Percentiles rank a stretch among this genome's conserved stretches.
phyloP scores from a whole-genome alignment of 2,329 filamentous ascomycete genomes.

The Colletotrichum sp. region DNA sequence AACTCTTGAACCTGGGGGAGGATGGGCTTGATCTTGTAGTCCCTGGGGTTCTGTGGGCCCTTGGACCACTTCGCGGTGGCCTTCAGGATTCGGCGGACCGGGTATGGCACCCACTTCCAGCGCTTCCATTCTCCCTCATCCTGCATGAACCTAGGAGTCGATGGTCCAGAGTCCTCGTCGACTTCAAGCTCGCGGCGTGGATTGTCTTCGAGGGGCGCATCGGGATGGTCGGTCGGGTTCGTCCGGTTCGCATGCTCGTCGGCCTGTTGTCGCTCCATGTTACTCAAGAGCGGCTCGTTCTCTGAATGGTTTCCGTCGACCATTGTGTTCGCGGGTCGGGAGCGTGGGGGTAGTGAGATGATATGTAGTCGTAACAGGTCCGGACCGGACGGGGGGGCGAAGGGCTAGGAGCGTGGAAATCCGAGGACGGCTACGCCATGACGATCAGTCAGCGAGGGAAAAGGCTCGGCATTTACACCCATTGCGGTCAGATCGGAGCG shows the following conservation, averaged over 20 bases:
- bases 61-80: slow-evolving; percentile 54
- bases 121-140: slow-evolving; percentile 55
- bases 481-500: not conserved
- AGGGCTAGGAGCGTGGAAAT: slow-evolving; percentile 13
- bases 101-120: slow-evolving; percentile 65
- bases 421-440: slow-evolving; percentile 20
- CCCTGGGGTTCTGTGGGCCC: slow-evolving; percentile 60
- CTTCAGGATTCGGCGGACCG: slow-evolving; percentile 51
- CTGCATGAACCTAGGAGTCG: slow-evolving; percentile 66
- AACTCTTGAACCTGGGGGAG: slow-evolving; percentile 72
- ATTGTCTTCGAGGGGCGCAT: slow-evolving; percentile 44
- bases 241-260: slow-evolving; percentile 21
- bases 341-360: not conserved
- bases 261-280: slow-evolving; percentile 34
- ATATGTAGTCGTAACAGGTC: slow-evolving; percentile 18
- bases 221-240: slow-evolving; percentile 38
- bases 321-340: slow-evolving; percentile 29
- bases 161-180: slow-evolving; percentile 44
- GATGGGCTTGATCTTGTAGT: slow-evolving; percentile 60
- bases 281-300: slow-evolving; percentile 43
- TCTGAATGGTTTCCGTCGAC: slow-evolving; percentile 36
- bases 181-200: slow-evolving; percentile 51
- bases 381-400: slow-evolving; percentile 6
- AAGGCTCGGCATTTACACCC: slow-evolving; percentile 14
- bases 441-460: slow-evolving; percentile 20